These are phyloP conservation scores for Mycena polygramma DNA, from an alignment of 768 basidiomycete species.

Conservation along the genomic window DNA sequence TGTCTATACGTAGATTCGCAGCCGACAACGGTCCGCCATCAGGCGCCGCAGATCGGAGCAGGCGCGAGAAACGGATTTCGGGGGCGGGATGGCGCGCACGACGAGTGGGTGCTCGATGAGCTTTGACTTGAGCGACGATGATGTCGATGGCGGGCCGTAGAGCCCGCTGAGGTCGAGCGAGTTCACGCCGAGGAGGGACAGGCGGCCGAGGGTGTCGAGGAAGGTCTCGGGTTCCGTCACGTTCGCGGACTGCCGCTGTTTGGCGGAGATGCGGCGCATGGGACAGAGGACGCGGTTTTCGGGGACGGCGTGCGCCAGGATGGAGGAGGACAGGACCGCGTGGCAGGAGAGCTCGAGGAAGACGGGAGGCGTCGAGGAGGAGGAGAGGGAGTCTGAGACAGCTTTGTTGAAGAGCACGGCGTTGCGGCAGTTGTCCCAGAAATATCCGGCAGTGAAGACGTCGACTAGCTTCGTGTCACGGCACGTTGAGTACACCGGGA, in stretches of 20 bases:
- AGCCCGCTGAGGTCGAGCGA: conserved; percentile 26
- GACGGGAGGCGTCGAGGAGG: background rate
- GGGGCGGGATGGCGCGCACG: conserved; percentile 11
- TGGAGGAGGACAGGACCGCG: conserved; percentile 8
- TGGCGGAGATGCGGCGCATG: conserved; percentile 16
- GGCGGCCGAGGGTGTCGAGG: background rate
- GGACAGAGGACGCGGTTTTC: conserved; percentile 12
- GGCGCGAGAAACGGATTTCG: background rate
- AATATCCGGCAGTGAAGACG: too few species aligned
- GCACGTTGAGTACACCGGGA: too few species aligned
- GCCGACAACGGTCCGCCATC: background rate
- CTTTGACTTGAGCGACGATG: conserved; percentile 4
- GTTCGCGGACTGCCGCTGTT: background rate
- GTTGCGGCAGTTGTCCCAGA: conserved; percentile 4
- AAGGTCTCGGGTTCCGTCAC: background rate
- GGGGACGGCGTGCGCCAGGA: background rate
- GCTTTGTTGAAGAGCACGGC: conserved; percentile 12
- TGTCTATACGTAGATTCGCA: background rate
- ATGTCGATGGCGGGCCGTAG: background rate
- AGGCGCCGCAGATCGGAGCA: background rate
- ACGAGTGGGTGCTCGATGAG: conserved; percentile 19
- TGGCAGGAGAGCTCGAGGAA: conserved; percentile 27
- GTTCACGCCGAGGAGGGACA: conserved; percentile 23
- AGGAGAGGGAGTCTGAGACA: background rate
- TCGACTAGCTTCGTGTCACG: too few species aligned